These are phyloP conservation scores for Pyracantha coccinea DNA, from an alignment of 331 rosid genomes.

Conservation along the genomic window DNA sequence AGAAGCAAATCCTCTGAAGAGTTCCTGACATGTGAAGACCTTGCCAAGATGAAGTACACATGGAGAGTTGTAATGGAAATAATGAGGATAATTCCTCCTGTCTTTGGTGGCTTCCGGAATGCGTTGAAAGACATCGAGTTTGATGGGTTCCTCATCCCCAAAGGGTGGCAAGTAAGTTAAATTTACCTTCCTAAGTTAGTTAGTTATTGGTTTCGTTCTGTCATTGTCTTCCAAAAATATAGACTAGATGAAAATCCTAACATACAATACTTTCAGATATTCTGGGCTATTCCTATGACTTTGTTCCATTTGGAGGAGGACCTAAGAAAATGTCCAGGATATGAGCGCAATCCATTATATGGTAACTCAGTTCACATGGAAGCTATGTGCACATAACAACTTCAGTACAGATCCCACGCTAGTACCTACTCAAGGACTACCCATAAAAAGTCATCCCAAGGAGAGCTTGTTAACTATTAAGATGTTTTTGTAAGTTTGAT, in stretches of 20 bases:
- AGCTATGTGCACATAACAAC: slow-evolving; percentile 35
- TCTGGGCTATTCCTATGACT: slow-evolving; percentile 48
- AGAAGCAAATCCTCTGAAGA: slow-evolving; percentile 39
- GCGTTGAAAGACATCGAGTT: slow-evolving; percentile 46
- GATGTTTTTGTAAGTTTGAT: no score
- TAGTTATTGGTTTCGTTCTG: no score
- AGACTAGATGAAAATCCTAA: not conserved
- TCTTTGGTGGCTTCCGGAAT: slow-evolving; percentile 52
- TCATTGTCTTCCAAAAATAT: not conserved
- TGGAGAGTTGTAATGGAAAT: slow-evolving; percentile 69
- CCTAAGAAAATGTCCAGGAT: slow-evolving; percentile 52
- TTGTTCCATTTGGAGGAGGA: slow-evolving; percentile 53
- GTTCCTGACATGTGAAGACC: slow-evolving; percentile 56
- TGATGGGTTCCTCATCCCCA: slow-evolving; percentile 49
- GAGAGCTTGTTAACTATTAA: not conserved
- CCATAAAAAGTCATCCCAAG: slow-evolving; percentile 33
- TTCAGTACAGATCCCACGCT: slow-evolving; percentile 48
- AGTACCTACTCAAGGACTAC: slow-evolving; percentile 41
- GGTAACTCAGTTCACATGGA: slow-evolving; percentile 55
- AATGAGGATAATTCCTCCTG: slow-evolving; percentile 48
- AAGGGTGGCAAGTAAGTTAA: slow-evolving; percentile 76
- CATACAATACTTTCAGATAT: slow-evolving; percentile 22
- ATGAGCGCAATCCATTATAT: slow-evolving; percentile 49
- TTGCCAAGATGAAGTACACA: slow-evolving; percentile 62
- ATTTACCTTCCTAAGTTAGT: not conserved